Percentiles rank a stretch among this genome's conserved stretches.
Conservation (phyloP, 352 stramenopile genomes). For the Peronospora belbahrii region DNA sequence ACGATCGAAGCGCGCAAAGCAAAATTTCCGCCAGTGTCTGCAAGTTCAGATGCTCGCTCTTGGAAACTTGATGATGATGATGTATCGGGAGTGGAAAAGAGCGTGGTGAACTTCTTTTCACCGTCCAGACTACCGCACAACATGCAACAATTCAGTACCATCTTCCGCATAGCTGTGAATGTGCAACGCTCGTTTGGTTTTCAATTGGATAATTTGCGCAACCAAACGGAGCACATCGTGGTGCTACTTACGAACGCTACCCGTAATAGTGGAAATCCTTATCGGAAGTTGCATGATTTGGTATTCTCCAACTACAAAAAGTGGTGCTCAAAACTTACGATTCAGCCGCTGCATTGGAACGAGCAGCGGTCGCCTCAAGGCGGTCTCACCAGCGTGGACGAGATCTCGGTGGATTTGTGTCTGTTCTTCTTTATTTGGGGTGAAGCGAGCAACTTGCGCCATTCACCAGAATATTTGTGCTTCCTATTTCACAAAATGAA, state of each 20-base stretch:
- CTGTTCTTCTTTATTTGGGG: slow-evolving; percentile 99
- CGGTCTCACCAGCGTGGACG: slow-evolving; percentile 80
- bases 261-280: slow-evolving; percentile 69
- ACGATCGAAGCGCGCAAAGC: slow-evolving; percentile 26
- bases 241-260: slow-evolving; percentile 92
- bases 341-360: slow-evolving; percentile 62
- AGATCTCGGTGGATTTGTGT: slow-evolving; percentile 80
- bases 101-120: slow-evolving; percentile 80
- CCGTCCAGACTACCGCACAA: slow-evolving; percentile 53
- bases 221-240: slow-evolving; percentile 97
- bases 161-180: slow-evolving; percentile 78
- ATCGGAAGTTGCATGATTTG: slow-evolving; percentile 70
- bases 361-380: slow-evolving; percentile 64
- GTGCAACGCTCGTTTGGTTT: slow-evolving; percentile 84
- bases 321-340: slow-evolving; percentile 82
- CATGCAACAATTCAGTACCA: slow-evolving; percentile 80
- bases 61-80: slow-evolving; percentile 43
- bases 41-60: slow-evolving; percentile 68
- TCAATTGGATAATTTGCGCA: slow-evolving; percentile 84
- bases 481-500: slow-evolving; percentile 97
- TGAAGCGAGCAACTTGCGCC: slow-evolving; percentile 94
- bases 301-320: slow-evolving; percentile 87
- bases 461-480: slow-evolving; percentile 97
- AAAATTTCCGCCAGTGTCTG: slow-evolving; percentile 50
- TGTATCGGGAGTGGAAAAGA: slow-evolving; percentile 18